Percentiles rank a stretch among this genome's conserved stretches.
These are phyloP conservation scores for Penicillium sp. DNA, from an alignment of 2,329 filamentous ascomycete genomes.

Conservation along the genomic window DNA sequence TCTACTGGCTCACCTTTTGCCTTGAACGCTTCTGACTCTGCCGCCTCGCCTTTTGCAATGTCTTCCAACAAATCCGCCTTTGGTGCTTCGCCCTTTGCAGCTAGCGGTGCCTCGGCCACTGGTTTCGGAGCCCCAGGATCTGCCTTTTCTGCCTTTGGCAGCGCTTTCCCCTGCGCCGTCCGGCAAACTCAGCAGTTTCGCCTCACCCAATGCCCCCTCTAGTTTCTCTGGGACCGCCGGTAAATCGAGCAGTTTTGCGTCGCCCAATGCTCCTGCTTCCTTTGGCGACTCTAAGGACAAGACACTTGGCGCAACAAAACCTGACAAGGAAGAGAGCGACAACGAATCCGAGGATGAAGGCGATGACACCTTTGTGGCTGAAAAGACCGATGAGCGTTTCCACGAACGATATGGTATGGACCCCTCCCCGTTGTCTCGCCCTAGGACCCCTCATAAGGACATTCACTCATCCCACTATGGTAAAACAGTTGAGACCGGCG, in stretches of 20 bases:
- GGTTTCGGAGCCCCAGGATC: constrained; percentile 39
- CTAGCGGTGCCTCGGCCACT: constrained; percentile 41
- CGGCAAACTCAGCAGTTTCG: constrained; percentile 65
- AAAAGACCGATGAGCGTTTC: constrained; percentile 52
- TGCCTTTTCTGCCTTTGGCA: constrained; percentile 41
- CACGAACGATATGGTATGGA: constrained; percentile 64
- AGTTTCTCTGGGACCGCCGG: constrained; percentile 38
- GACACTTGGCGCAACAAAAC: constrained; percentile 73
- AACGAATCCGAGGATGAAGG: constrained; percentile 53
- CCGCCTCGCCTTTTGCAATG: constrained; percentile 1
- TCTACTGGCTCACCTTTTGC: constrained; percentile 12
- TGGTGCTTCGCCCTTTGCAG: constrained; percentile 42
- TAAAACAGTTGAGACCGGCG: constrained; percentile 73
- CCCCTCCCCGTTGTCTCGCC: neutral
- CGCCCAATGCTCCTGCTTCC: constrained; percentile 52
- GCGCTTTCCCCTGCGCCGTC: constrained; percentile 41
- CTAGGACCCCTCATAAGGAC: neutral
- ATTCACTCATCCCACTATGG: constrained; percentile 26
- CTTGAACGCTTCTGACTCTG: neutral
- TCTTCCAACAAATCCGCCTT: constrained; percentile 11
- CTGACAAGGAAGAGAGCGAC: constrained; percentile 46
- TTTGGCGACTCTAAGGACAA: constrained; percentile 48
- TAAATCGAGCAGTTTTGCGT: constrained; percentile 68
- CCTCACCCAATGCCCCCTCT: constrained; percentile 55
- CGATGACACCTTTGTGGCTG: constrained; percentile 45